These are phyloP conservation scores for Cornus controversa DNA, from an alignment of 148 eudicot genomes.

Conservation along the genomic window DNA sequence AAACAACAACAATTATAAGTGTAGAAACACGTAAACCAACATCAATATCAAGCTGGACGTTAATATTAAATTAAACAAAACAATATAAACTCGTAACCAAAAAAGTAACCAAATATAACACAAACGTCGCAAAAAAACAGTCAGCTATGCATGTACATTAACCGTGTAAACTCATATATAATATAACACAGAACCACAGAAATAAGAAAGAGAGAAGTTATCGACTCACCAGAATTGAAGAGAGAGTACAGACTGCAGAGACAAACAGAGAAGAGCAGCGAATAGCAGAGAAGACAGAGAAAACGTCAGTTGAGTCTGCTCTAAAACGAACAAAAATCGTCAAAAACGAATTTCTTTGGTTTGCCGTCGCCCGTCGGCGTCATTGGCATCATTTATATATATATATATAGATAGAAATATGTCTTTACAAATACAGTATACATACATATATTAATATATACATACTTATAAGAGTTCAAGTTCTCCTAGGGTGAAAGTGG, in stretches of 20 bases:
- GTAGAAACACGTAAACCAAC: not conserved
- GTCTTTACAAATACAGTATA: no score
- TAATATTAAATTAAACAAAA: not conserved
- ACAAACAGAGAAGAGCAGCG: conserved; percentile 9
- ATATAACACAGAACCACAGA: not conserved
- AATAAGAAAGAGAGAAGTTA: not conserved
- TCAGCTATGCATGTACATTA: not conserved
- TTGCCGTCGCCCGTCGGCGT: conserved; percentile 55
- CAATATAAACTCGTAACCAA: not conserved
- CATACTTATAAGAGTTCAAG: no score
- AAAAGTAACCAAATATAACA: not conserved
- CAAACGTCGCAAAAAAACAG: not conserved
- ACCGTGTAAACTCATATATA: not conserved
- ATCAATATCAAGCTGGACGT: conserved; percentile 3
- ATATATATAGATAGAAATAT: no score
- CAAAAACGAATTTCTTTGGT: conserved; percentile 24
- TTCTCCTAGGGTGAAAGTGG: no score
- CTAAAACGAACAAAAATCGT: conserved; percentile 37
- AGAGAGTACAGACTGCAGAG: conserved; percentile 8
- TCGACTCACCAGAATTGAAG: conserved; percentile 16
- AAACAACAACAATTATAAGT: not conserved
- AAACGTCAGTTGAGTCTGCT: conserved; percentile 12
- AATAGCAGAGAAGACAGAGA: conserved; percentile 8
- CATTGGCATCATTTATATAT: conserved; percentile 3
- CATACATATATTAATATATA: no score